Evolutionary conservation across 2,329 filamentous ascomycete species (phyloP).

Genomic region (Tothia fuscella): DNA sequence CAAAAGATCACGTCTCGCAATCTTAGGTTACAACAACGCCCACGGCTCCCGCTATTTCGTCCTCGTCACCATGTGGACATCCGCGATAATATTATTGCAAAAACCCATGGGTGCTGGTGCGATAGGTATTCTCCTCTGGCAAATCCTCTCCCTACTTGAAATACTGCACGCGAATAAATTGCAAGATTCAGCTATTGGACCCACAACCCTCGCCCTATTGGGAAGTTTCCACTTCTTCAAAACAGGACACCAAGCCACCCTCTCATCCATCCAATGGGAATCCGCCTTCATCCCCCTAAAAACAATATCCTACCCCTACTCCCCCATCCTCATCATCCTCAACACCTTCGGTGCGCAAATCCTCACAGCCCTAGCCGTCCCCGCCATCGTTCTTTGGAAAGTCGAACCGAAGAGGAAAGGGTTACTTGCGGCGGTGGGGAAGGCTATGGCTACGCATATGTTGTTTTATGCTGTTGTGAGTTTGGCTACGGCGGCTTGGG

Average conservation of each 20-base stretch:
- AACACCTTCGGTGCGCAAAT: constrained; percentile 90
- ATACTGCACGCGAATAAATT: constrained; percentile 47
- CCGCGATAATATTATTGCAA: constrained; percentile 52
- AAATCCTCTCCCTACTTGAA: constrained; percentile 66
- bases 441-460: constrained; percentile 61
- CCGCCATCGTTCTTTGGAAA: constrained; percentile 81
- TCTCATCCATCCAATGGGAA: constrained; percentile 91
- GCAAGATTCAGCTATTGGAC: constrained; percentile 61
- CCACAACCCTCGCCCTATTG: constrained; percentile 72
- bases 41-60: constrained; percentile 84
- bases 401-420: constrained; percentile 55
- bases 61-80: constrained; percentile 64
- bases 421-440: constrained; percentile 57
- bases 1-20: constrained; percentile 44
- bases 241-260: constrained; percentile 84
- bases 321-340: constrained; percentile 64
- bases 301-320: constrained; percentile 79
- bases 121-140: constrained; percentile 72
- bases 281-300: constrained; percentile 81
- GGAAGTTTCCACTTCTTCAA: constrained; percentile 96
- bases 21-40: constrained; percentile 87
- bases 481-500: constrained; percentile 80
- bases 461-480: constrained; percentile 74
- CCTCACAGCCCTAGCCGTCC: constrained; percentile 65
- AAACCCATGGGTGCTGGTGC: constrained; percentile 92